Percentiles rank a stretch among this genome's conserved stretches.
Conservation (phyloP, 495 filamentous ascomycete species). For the Penicillium samsonianum region DNA sequence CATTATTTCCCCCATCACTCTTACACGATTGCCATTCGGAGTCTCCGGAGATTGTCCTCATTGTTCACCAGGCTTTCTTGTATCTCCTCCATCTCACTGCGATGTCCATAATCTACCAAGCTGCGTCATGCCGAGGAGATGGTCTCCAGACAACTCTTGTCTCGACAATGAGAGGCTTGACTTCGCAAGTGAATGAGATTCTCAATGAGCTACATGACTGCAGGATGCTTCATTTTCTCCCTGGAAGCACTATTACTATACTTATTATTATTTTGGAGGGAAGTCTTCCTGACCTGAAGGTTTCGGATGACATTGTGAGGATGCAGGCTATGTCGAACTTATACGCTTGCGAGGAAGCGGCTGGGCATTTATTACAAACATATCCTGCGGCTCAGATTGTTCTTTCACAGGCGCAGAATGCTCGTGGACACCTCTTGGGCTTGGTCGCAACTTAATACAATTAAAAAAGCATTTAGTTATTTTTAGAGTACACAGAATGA, state of each 20-base stretch:
- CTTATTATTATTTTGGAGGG: conserved; percentile 7
- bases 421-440: conserved; percentile 8
- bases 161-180: conserved; percentile 3
- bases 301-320: conserved; percentile 9
- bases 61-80: conserved; percentile 10
- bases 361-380: conserved; percentile 9
- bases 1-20: conserved; percentile 11
- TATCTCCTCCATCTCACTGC: conserved; percentile 13
- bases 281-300: conserved; percentile 9
- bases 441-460: neutral
- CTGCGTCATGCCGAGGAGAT: conserved; percentile 3
- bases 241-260: conserved; percentile 6
- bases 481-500: conserved; percentile 4
- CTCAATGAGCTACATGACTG: conserved; percentile 12
- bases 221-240: conserved; percentile 12
- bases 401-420: conserved; percentile 9
- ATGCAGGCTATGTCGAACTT: conserved; percentile 13
- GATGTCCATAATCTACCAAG: conserved; percentile 7
- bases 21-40: neutral
- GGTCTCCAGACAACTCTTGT: neutral
- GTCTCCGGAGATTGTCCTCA: conserved; percentile 4
- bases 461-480: neutral
- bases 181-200: conserved; percentile 6
- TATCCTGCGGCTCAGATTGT: conserved; percentile 16
- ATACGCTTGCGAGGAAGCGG: conserved; percentile 12